Percentiles rank a stretch among this genome's conserved stretches.
Evolutionary conservation across 2,329 filamentous ascomycete genomes (phyloP).

Genomic region (Metarhizium humberi): DNA sequence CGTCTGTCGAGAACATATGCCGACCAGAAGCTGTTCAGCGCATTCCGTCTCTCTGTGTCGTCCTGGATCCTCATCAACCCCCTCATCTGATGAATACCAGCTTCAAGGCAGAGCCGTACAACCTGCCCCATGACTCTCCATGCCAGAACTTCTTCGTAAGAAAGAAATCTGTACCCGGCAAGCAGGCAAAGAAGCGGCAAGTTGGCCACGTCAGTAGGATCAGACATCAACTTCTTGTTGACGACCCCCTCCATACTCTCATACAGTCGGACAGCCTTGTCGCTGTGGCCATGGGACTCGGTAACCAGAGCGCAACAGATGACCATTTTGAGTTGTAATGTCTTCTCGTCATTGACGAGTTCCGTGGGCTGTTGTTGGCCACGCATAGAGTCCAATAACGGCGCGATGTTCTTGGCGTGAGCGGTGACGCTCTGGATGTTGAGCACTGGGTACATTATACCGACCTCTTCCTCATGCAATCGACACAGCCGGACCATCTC

Average conservation of each 20-base stretch:
- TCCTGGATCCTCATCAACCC: conserved; percentile 61
- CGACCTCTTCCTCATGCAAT: conserved; percentile 82
- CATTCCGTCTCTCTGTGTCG: conserved; percentile 57
- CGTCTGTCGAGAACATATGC: conserved; percentile 77
- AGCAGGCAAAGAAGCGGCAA: conserved; percentile 43
- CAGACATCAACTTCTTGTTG: conserved; percentile 54
- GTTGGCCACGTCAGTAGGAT: conserved; percentile 35
- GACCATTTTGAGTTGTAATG: conserved; percentile 72
- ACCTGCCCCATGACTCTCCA: conserved; percentile 84
- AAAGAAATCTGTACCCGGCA: conserved; percentile 69
- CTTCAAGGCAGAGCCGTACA: conserved; percentile 66
- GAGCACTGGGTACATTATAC: conserved; percentile 84
- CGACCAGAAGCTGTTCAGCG: conserved; percentile 73
- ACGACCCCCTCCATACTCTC: conserved; percentile 64
- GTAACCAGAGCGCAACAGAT: conserved; percentile 69
- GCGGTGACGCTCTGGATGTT: conserved; percentile 62
- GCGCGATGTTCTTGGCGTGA: conserved; percentile 60
- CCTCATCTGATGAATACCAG: conserved; percentile 74
- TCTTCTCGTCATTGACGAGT: conserved; percentile 39
- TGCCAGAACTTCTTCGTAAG: conserved; percentile 74
- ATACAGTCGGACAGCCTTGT: conserved; percentile 63
- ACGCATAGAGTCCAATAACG: conserved; percentile 55
- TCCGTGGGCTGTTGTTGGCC: conserved; percentile 23
- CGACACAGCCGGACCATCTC: conserved; percentile 72
- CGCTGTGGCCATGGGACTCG: conserved; percentile 71